Evolutionary conservation across 306 rosid genomes (phyloP).

Genomic region (Cicer pinnatifidum): DNA sequence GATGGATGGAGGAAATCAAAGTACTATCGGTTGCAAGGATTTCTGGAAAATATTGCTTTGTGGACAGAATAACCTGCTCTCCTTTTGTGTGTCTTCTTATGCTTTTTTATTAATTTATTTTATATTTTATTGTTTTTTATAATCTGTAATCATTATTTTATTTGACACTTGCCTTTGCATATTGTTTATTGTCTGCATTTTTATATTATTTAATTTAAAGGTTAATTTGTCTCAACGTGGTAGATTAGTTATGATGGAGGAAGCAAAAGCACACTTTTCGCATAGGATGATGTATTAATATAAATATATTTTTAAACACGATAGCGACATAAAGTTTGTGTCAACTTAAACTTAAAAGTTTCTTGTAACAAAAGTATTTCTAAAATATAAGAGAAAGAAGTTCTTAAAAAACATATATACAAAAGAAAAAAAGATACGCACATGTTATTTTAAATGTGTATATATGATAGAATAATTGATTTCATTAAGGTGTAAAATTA

Average conservation of each 20-base stretch:
- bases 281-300: slow-evolving; percentile 35
- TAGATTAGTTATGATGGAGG: slow-evolving; percentile 41
- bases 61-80: slow-evolving; percentile 60
- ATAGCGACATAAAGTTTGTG: not conserved
- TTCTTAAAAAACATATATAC: no score
- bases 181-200: not conserved
- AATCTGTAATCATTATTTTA: slow-evolving; percentile 5
- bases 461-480: no score
- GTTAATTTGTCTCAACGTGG: slow-evolving; percentile 44
- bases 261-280: slow-evolving; percentile 37
- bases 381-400: no score
- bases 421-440: no score
- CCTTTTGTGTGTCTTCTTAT: slow-evolving; percentile 51
- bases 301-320: not conserved
- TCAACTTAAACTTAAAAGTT: not conserved
- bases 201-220: slow-evolving; percentile 39
- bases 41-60: slow-evolving; percentile 63
- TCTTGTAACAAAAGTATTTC: no score
- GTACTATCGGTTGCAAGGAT: slow-evolving; percentile 68
- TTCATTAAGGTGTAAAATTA: no score
- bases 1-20: slow-evolving; percentile 50
- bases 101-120: not conserved
- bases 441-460: no score
- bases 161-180: slow-evolving; percentile 42
- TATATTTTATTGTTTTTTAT: not conserved